A percentile compares a stretch with the other conserved stretches of the same genome.
These are phyloP conservation scores for Glomus cerebriforme DNA, from an alignment of 192 early-diverging fungal genomes.

Conservation along the genomic window DNA sequence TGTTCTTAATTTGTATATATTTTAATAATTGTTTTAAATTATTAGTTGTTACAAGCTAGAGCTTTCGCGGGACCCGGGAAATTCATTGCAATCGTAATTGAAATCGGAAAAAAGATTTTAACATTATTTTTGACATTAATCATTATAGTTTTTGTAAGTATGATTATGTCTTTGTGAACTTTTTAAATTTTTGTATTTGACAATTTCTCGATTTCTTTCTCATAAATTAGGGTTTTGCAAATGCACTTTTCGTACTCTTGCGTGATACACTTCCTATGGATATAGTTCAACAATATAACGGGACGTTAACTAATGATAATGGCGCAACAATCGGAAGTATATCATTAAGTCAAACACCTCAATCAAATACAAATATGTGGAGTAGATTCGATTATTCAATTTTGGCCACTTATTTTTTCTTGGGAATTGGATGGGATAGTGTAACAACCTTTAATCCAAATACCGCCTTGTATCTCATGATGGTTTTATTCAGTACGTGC, in stretches of 20 bases:
- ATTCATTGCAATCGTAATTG: constrained; percentile 9
- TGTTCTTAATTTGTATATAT: neutral
- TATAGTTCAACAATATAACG: neutral
- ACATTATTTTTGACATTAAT: neutral
- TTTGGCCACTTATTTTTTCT: neutral
- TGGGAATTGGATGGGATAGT: constrained; percentile 8
- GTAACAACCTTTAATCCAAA: neutral
- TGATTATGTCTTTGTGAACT: neutral
- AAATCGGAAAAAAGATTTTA: neutral
- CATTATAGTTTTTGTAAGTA: neutral
- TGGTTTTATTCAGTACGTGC: constrained; percentile 4
- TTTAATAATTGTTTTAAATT: neutral
- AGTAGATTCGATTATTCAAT: neutral
- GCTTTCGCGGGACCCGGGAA: neutral
- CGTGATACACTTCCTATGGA: neutral
- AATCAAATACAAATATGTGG: neutral
- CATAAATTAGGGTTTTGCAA: neutral
- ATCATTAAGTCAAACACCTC: neutral
- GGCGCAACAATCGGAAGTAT: neutral
- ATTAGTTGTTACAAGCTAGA: neutral
- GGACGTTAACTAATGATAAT: neutral
- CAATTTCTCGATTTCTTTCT: neutral
- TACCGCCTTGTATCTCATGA: neutral
- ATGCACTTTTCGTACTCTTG: neutral
- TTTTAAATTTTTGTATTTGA: neutral